Conservation (phyloP, 2,329 filamentous ascomycete genomes). For the Fusarium nematophilum region DNA sequence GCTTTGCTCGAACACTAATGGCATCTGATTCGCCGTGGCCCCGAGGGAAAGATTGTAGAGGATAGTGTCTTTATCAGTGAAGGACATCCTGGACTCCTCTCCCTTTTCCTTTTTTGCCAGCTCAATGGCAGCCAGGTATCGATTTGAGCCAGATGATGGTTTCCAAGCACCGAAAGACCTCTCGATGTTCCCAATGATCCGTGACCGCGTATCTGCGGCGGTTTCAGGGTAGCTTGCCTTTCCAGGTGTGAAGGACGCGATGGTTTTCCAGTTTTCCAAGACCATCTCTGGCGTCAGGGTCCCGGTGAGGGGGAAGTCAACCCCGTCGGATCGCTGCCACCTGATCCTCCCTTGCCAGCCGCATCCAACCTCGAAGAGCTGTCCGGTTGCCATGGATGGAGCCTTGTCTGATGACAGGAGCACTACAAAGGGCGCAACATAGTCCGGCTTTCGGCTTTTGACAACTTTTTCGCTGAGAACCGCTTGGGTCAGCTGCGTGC, state of each 20-base stretch:
- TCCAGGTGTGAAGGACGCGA: constrained; percentile 88
- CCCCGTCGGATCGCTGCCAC: constrained; percentile 92
- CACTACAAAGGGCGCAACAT: constrained; percentile 92
- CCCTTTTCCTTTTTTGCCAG: neutral
- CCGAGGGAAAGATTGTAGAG: constrained; percentile 83
- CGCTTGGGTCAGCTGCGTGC: constrained; percentile 92
- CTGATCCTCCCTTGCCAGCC: constrained; percentile 93
- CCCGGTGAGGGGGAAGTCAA: constrained; percentile 90
- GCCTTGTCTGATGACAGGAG: constrained; percentile 86
- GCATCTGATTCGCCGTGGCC: constrained; percentile 66
- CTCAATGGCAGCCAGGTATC: neutral
- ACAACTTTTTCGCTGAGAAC: constrained; percentile 98
- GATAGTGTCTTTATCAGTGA: constrained; percentile 76
- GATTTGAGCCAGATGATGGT: neutral
- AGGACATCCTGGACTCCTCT: too few relatives aligned
- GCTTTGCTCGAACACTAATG: constrained; percentile 88
- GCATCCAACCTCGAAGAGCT: constrained; percentile 93
- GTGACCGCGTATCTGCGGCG: constrained; percentile 79
- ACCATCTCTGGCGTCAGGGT: constrained; percentile 88
- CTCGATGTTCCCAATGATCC: constrained; percentile 82
- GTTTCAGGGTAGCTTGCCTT: constrained; percentile 88
- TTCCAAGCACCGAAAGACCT: neutral
- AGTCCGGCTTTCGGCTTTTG: constrained; percentile 98
- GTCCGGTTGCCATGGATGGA: constrained; percentile 83
- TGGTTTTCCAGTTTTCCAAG: constrained; percentile 77